Evolutionary conservation across 257 asterid genomes (phyloP).

Genomic region (Solanum stenotomum): DNA sequence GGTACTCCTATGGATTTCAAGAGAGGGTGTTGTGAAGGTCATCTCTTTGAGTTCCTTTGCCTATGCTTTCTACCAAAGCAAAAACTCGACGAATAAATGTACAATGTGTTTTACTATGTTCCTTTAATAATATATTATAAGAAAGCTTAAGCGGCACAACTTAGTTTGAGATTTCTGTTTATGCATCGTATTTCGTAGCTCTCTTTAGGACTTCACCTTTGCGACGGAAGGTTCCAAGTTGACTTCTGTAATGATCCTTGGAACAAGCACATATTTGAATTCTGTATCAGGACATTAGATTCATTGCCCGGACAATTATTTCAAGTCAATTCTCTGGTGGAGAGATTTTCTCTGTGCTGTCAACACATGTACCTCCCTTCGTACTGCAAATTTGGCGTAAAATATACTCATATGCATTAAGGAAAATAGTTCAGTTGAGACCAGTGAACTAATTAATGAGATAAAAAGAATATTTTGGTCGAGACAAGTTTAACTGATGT

Average conservation of each 20-base stretch:
- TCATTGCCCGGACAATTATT: not conserved
- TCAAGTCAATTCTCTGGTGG: not conserved
- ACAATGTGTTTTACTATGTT: not conserved
- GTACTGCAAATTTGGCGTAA: not conserved
- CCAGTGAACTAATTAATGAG: not conserved
- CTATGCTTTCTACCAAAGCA: not conserved
- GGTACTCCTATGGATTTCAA: not conserved
- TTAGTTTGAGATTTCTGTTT: not conserved
- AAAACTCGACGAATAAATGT: not conserved
- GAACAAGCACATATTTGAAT: not conserved
- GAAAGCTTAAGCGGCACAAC: not conserved
- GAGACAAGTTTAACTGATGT: not conserved
- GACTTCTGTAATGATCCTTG: not conserved
- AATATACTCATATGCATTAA: not conserved
- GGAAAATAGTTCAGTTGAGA: not conserved
- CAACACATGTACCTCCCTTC: not conserved
- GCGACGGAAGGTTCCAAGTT: not conserved
- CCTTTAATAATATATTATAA: not conserved
- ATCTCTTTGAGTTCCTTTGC: not conserved
- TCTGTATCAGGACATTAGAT: not conserved
- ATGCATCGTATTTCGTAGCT: not conserved
- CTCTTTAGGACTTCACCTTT: not conserved
- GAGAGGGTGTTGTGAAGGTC: not conserved
- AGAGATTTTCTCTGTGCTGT: not conserved
- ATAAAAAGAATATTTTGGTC: not conserved